These are phyloP conservation scores for Colletotrichum sp. DNA, from an alignment of 2,329 filamentous ascomycete species.

Conservation along the genomic window DNA sequence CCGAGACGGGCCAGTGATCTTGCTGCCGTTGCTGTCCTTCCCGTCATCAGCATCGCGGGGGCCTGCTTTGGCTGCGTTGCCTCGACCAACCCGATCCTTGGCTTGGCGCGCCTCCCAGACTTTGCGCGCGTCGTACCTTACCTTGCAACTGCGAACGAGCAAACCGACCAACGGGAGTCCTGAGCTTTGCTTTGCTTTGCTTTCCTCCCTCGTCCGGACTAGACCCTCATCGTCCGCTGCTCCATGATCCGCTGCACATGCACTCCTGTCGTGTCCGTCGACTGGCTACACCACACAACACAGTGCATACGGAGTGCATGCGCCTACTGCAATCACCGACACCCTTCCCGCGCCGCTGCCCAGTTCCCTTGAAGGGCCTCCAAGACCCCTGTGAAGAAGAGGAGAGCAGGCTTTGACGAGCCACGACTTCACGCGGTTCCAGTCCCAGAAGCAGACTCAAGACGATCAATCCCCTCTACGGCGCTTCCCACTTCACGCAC, in stretches of 20 bases:
- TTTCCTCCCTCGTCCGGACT: slow-evolving; percentile 3
- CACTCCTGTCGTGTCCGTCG: slow-evolving; percentile 37
- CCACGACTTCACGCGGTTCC: slow-evolving; percentile 13
- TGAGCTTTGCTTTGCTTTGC: slow-evolving; percentile 1
- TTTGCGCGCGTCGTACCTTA: slow-evolving; percentile 17
- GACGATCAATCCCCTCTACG: neutral
- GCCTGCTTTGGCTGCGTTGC: neutral
- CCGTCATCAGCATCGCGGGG: neutral
- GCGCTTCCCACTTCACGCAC: slow-evolving; percentile 14
- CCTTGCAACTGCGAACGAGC: slow-evolving; percentile 10
- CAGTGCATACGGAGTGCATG: slow-evolving; percentile 18
- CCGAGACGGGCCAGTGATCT: neutral
- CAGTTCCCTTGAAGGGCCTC: neutral
- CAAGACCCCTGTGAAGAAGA: slow-evolving; percentile 8
- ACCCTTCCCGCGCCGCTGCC: slow-evolving; percentile 1
- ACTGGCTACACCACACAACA: slow-evolving; percentile 30
- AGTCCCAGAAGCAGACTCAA: neutral
- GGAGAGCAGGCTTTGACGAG: neutral
- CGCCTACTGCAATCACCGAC: slow-evolving; percentile 13
- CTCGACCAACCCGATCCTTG: slow-evolving; percentile 12
- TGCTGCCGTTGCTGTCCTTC: neutral
- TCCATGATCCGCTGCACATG: slow-evolving; percentile 37
- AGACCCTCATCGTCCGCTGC: slow-evolving; percentile 14
- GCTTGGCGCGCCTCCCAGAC: slow-evolving; percentile 8
- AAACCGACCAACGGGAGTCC: slow-evolving; percentile 9